Conservation (phyloP, 1,284 basidiomycete genomes). For the Psilocybe mexicana region DNA sequence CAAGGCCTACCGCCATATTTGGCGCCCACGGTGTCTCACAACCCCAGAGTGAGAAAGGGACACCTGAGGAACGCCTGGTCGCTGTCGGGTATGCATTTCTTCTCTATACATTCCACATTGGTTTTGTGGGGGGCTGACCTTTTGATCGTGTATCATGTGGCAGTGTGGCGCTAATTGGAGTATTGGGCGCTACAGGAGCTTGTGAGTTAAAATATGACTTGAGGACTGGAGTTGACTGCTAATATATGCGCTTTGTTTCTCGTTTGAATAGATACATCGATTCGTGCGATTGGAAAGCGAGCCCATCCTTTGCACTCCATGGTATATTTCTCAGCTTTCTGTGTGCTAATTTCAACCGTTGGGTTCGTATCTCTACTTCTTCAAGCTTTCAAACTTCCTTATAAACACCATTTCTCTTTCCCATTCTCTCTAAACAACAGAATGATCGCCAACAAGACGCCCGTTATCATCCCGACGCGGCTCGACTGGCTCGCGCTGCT, state of each 20-base stretch:
- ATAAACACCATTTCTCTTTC: not conserved
- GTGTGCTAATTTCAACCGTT: slow-evolving; percentile 53
- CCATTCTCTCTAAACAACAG: slow-evolving; percentile 26
- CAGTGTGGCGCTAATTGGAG: slow-evolving; percentile 40
- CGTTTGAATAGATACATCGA: slow-evolving; percentile 35
- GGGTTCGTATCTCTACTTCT: slow-evolving; percentile 35
- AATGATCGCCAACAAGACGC: slow-evolving; percentile 42
- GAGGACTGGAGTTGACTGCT: not conserved
- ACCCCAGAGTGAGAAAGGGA: slow-evolving; percentile 29
- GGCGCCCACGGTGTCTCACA: slow-evolving; percentile 21
- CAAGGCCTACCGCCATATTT: slow-evolving; percentile 51
- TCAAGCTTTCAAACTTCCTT: not conserved
- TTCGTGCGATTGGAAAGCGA: slow-evolving; percentile 71
- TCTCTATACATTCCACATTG: not conserved
- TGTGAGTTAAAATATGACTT: slow-evolving; percentile 40
- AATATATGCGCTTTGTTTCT: not conserved
- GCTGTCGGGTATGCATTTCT: slow-evolving; percentile 48
- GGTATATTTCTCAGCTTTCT: slow-evolving; percentile 64
- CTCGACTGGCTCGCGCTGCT: slow-evolving; percentile 46
- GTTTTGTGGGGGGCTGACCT: not conserved
- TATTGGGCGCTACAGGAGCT: slow-evolving; percentile 56
- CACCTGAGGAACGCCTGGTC: slow-evolving; percentile 45
- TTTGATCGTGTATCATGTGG: not conserved
- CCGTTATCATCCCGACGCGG: slow-evolving; percentile 47
- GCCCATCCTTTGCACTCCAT: slow-evolving; percentile 74